Conservation (phyloP, 2,329 filamentous ascomycete genomes). For the Xylaria sp. region DNA sequence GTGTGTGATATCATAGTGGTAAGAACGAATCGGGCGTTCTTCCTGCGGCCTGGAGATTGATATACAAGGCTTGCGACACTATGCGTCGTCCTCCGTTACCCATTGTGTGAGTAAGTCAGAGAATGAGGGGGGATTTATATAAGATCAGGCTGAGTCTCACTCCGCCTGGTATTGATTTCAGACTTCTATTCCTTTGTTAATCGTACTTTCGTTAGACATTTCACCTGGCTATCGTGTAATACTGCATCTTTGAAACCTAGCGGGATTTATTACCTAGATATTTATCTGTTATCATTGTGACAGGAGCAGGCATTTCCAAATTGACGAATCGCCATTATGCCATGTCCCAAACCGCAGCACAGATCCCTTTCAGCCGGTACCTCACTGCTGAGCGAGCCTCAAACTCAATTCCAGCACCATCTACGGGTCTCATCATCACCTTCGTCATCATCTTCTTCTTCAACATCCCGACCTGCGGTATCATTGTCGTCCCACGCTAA, state of each 20-base stretch:
- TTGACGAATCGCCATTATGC: conserved; percentile 19
- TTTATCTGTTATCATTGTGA: neutral
- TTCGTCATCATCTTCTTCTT: neutral
- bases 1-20: neutral
- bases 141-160: conserved; percentile 18
- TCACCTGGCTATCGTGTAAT: neutral
- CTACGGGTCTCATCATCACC: neutral
- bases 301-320: neutral
- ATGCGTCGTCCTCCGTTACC: neutral
- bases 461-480: too few relatives aligned
- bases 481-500: neutral
- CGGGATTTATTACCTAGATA: neutral
- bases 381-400: neutral
- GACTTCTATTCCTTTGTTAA: neutral
- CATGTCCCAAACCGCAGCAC: neutral
- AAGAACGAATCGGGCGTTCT: conserved; percentile 1
- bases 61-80: conserved; percentile 19
- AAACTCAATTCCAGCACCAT: conserved; percentile 2
- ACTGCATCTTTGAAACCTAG: neutral
- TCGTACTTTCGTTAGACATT: neutral
- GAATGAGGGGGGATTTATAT: neutral
- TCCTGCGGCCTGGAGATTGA: neutral
- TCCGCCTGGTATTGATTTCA: neutral
- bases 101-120: neutral
- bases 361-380: neutral